Conservation (phyloP, 129 eudicot genomes). For the Pittosporum tobira region DNA sequence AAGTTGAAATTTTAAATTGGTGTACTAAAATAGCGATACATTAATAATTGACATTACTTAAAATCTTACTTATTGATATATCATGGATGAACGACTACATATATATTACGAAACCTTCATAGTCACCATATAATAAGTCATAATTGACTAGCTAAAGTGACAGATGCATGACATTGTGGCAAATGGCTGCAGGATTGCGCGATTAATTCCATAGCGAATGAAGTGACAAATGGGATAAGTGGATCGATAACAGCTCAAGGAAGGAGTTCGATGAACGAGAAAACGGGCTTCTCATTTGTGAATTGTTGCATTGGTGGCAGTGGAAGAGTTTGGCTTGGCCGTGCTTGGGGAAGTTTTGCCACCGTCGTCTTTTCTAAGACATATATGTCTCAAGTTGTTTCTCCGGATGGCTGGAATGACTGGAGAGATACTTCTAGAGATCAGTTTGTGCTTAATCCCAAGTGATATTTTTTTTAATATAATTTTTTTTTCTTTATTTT, state of each 20-base stretch:
- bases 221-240: slow-evolving; percentile 33
- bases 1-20: too few species aligned
- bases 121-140: too few species aligned
- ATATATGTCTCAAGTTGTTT: slow-evolving; percentile 61
- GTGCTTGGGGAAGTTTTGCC: slow-evolving; percentile 90
- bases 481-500: too few species aligned
- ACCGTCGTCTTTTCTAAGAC: slow-evolving; percentile 62
- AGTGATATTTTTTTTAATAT: too few species aligned
- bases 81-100: too few species aligned
- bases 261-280: slow-evolving; percentile 41
- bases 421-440: slow-evolving; percentile 75
- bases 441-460: slow-evolving; percentile 32
- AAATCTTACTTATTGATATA: too few species aligned
- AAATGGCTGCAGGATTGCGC: slow-evolving; percentile 57
- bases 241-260: slow-evolving; percentile 84
- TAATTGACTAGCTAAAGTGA: too few species aligned
- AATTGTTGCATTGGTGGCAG: slow-evolving; percentile 56
- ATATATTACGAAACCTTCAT: too few species aligned
- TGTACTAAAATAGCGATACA: too few species aligned
- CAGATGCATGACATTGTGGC: too few species aligned
- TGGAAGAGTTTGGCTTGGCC: slow-evolving; percentile 83
- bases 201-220: slow-evolving; percentile 59
- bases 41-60: too few species aligned
- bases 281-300: slow-evolving; percentile 75
- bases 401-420: slow-evolving; percentile 89